phyloP scores from a whole-genome alignment of 805 yeast species.

The Teunomyces atbi region DNA sequence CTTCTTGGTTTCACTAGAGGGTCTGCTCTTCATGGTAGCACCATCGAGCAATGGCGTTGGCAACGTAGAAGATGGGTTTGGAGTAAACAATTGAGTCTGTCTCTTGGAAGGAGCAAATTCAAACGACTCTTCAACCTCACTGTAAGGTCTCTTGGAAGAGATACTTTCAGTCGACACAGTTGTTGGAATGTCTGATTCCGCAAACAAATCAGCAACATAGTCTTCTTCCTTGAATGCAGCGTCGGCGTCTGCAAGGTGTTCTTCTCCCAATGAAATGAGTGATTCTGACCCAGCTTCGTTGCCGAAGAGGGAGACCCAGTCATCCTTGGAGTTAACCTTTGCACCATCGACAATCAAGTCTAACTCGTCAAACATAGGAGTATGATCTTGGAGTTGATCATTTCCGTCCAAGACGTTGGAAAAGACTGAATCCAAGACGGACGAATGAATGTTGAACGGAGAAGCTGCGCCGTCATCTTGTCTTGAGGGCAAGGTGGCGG shows the following conservation, averaged over 20 bases:
- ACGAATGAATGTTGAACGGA: conserved; percentile 53
- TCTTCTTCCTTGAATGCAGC: conserved; percentile 6
- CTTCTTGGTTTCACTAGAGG: conserved; percentile 22
- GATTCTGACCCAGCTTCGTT: conserved; percentile 7
- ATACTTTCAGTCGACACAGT: conserved; percentile 14
- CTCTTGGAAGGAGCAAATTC: conserved; percentile 14
- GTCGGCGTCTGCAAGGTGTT: conserved; percentile 8
- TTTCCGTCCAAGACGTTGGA: conserved; percentile 35
- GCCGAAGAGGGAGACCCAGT: conserved; percentile 64
- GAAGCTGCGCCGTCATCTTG: conserved; percentile 23
- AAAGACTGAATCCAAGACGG: conserved; percentile 53
- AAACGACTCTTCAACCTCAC: conserved; percentile 28
- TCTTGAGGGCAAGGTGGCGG: conserved; percentile 7
- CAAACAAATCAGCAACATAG: conserved; percentile 6
- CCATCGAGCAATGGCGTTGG: conserved; percentile 33
- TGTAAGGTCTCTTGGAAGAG: conserved; percentile 19
- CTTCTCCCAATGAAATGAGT: conserved; percentile 6
- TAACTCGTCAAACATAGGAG: conserved; percentile 63
- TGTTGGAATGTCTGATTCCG: conserved; percentile 2
- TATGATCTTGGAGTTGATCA: conserved; percentile 34
- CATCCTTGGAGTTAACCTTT: conserved; percentile 40
- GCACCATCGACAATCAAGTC: conserved; percentile 42
- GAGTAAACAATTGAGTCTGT: conserved; percentile 26
- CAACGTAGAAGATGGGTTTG: conserved; percentile 28
- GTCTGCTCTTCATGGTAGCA: conserved; percentile 6